phyloP scores from a whole-genome alignment of 768 basidiomycete species.

The Leccinellum rugosiceps region DNA sequence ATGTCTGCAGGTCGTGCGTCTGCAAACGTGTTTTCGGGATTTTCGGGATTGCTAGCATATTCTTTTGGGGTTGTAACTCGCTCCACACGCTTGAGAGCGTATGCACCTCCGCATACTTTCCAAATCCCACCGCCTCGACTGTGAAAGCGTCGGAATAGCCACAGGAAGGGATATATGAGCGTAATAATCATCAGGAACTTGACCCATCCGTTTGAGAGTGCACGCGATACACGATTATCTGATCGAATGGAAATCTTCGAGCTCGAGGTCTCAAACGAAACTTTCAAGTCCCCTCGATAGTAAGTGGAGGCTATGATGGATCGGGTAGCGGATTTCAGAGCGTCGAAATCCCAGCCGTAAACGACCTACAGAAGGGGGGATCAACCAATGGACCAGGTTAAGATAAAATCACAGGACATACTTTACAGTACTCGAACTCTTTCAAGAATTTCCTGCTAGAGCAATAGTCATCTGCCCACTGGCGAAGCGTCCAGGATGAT shows the following conservation, averaged over 20 bases:
- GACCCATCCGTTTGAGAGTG: constrained; percentile 69
- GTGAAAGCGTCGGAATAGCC: constrained; percentile 74
- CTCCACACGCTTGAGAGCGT: constrained; percentile 55
- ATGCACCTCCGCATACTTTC: constrained; percentile 74
- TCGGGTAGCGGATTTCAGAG: constrained; percentile 37
- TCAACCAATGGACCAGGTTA: constrained; percentile 13
- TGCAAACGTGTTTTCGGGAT: constrained; percentile 1
- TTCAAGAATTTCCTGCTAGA: constrained; percentile 66
- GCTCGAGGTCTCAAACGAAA: constrained; percentile 48
- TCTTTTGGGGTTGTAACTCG: constrained; percentile 14
- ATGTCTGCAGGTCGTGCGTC: not conserved
- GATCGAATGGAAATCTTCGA: constrained; percentile 64
- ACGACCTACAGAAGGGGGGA: constrained; percentile 39
- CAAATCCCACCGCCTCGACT: constrained; percentile 67
- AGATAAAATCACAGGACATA: constrained; percentile 20
- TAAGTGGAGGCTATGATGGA: constrained; percentile 38
- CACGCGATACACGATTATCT: constrained; percentile 59
- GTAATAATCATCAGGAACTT: constrained; percentile 65
- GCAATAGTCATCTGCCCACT: constrained; percentile 86
- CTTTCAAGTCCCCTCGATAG: constrained; percentile 36
- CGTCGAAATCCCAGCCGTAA: constrained; percentile 55
- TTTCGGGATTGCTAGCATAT: constrained; percentile 1
- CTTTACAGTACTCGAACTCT: constrained; percentile 75
- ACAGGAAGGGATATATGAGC: constrained; percentile 76
- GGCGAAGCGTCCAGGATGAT: constrained; percentile 60